These are phyloP conservation scores for Prunus kanzakura DNA, from an alignment of 306 rosid genomes.

Conservation along the genomic window DNA sequence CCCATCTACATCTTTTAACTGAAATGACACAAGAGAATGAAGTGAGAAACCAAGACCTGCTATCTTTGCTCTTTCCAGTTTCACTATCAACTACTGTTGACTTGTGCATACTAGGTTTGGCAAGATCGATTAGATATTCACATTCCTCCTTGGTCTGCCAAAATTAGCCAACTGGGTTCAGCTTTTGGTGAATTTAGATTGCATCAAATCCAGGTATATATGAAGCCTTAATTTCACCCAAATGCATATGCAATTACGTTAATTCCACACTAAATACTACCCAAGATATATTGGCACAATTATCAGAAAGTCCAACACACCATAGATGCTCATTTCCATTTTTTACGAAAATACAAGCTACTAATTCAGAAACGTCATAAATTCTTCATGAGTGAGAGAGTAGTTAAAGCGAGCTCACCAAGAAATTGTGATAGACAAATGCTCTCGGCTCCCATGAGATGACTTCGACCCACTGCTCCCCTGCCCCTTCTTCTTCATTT, in stretches of 20 bases:
- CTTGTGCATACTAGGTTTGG: conserved; percentile 79
- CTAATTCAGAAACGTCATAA: background rate
- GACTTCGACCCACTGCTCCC: conserved; percentile 84
- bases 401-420: conserved; percentile 39
- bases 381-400: background rate
- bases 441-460: conserved; percentile 99
- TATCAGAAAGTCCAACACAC: background rate
- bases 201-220: background rate
- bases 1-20: conserved; percentile 17
- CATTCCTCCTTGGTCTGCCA: conserved; percentile 86
- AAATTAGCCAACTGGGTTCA: conserved; percentile 36
- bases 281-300: background rate
- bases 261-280: background rate
- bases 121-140: conserved; percentile 68
- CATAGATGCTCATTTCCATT: background rate
- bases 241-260: background rate
- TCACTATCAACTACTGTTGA: conserved; percentile 87
- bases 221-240: background rate
- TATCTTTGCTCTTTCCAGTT: conserved; percentile 94
- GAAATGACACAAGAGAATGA: conserved; percentile 9
- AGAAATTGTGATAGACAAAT: conserved; percentile 81
- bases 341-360: background rate
- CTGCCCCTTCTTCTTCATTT: conserved; percentile 43
- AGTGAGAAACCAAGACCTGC: conserved; percentile 63
- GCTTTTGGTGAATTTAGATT: conserved; percentile 15